Base-by-base conservation (phyloP, 2,329 filamentous ascomycete species). In the Arachnomyces sp. region DNA sequence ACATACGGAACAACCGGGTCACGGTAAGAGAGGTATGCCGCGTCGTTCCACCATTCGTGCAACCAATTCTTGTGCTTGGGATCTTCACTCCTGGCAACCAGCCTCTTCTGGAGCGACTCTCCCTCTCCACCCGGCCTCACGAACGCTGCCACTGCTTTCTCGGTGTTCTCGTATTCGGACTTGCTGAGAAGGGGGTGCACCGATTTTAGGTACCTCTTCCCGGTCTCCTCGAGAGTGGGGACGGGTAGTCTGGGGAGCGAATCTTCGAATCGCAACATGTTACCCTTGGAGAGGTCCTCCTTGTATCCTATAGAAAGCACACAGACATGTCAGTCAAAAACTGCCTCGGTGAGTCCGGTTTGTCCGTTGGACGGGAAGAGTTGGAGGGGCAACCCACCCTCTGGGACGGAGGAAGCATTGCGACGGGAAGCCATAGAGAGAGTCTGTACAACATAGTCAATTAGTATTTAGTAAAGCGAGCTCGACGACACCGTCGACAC, bases 1-100 rank as follows among this genome's bases (percentile, higher is more conserved):
- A 98, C 92, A 61, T 96, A 98, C 46, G 92, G 92, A 13, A 96
- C 85, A 34, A 98, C 86, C 8, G 92, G 92, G 63, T 96, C 92
- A 50, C 90, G 84, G 71, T 96, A 96, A 49, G 70, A 76, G 49
- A 98, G 79, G 67, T 98, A 98, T 43, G 92, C 92, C 3, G 81
- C 79, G 39, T 94, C 79, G 63, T 98, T 96, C 92, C 92, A 98
- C 92, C 92, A 98, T 53, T 98, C 90, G 53, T 83, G 81, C 42
- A 98, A 74, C 92, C 92, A 98, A 68, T 96, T 98, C 70, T 84
- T 87, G 60, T 76, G 69, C 47, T 84, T 81, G 36, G 89, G 82
- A 50, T 94, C 79, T 52, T 87, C 83, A 46, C 84, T 77, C 48
- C 80, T 79, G 43, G 84, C 86, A 38, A 90, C 56, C 49, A 98